Evolutionary conservation across 768 basidiomycete genomes (phyloP).

Genomic region (Termitomyces sp.): DNA sequence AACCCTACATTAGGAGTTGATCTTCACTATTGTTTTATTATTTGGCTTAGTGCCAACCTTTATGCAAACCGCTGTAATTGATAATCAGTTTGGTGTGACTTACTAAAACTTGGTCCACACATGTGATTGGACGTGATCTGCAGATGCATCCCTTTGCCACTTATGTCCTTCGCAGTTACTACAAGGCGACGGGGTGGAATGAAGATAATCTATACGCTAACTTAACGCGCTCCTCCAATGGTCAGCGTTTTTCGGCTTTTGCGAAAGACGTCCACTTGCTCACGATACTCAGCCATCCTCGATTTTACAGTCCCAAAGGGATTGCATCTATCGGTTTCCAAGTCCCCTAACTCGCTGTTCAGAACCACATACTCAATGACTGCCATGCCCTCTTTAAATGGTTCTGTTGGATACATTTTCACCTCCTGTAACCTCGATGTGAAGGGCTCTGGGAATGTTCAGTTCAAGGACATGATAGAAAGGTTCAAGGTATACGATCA

Average conservation of each 20-base stretch:
- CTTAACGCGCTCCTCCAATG: conserved; percentile 83
- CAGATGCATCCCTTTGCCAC: conserved; percentile 82
- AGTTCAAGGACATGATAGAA: conserved; percentile 87
- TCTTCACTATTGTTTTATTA: too few species aligned
- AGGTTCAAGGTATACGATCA: conserved; percentile 81
- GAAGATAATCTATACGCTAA: conserved; percentile 93
- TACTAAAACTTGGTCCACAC: too few species aligned
- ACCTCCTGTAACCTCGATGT: conserved; percentile 80
- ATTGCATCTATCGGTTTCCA: conserved; percentile 74
- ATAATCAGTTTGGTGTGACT: too few species aligned
- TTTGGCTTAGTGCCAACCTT: too few species aligned
- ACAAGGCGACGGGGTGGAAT: conserved; percentile 93
- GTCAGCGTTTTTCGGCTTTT: conserved; percentile 32
- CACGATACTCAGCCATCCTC: conserved; percentile 60
- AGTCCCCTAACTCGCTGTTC: conserved; percentile 85
- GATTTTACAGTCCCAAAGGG: conserved; percentile 88
- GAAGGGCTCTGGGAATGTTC: conserved; percentile 62
- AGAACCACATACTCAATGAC: conserved; percentile 91
- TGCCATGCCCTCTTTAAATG: conserved; percentile 88
- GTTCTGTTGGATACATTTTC: conserved; percentile 91
- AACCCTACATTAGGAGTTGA: too few species aligned
- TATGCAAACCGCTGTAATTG: too few species aligned
- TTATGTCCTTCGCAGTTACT: conserved; percentile 86
- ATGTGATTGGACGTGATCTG: too few species aligned
- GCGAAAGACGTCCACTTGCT: neutral